Evolutionary conservation across 371 early-diverging fungal genomes (phyloP).

Genomic region (Rhizopus arrhizus): DNA sequence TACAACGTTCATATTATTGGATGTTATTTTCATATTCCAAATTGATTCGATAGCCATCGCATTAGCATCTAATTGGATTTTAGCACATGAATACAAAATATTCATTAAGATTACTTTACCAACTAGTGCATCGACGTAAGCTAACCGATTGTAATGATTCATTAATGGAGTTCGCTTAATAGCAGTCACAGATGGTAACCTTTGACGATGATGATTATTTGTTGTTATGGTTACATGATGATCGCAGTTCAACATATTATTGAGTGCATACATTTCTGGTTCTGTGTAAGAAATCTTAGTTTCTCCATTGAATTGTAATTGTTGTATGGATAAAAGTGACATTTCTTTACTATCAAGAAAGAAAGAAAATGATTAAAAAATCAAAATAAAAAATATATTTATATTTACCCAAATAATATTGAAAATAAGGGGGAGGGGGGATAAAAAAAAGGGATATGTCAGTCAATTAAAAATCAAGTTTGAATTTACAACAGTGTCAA

Average conservation of each 20-base stretch:
- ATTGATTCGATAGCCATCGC: slow-evolving; percentile 62
- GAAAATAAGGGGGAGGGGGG: too few species aligned
- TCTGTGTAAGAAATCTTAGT: slow-evolving; percentile 25
- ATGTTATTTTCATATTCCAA: slow-evolving; percentile 33
- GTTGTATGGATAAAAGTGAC: slow-evolving; percentile 37
- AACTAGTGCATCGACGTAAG: slow-evolving; percentile 36
- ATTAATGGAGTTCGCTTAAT: slow-evolving; percentile 5
- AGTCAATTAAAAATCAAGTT: too few species aligned
- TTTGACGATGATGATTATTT: neutral
- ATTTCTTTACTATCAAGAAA: slow-evolving; percentile 10
- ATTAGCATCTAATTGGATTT: slow-evolving; percentile 48
- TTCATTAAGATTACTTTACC: slow-evolving; percentile 10
- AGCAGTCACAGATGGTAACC: slow-evolving; percentile 10
- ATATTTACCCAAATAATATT: slow-evolving; percentile 33
- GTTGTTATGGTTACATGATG: neutral
- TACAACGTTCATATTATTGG: slow-evolving; percentile 28
- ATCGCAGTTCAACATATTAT: slow-evolving; percentile 8
- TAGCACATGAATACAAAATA: neutral
- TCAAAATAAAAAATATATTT: slow-evolving; percentile 19
- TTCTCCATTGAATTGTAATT: slow-evolving; percentile 7
- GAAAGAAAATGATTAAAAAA: neutral
- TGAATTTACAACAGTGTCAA: neutral
- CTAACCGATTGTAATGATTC: slow-evolving; percentile 21
- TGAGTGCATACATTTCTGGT: slow-evolving; percentile 42
- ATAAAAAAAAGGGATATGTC: too few species aligned